A percentile compares a stretch with the other conserved stretches of the same genome.
Conservation (phyloP, 1,284 basidiomycete genomes). For the Leucoagaricus sp. region DNA sequence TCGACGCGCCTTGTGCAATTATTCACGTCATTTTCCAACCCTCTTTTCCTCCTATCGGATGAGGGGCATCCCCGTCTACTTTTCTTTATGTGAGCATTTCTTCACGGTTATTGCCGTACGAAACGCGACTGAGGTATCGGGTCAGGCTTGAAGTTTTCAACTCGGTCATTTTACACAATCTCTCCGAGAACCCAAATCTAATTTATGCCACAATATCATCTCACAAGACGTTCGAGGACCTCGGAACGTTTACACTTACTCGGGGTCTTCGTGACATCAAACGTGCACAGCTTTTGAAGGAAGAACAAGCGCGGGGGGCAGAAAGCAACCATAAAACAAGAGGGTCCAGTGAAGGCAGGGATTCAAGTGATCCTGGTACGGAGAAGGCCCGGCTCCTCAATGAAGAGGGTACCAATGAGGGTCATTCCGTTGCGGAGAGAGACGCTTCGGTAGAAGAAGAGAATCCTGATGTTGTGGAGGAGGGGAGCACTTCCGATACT, state of each 20-base stretch:
- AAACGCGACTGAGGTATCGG: not conserved
- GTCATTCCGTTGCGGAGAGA: not conserved
- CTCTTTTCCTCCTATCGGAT: slow-evolving; percentile 87
- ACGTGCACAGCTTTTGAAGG: slow-evolving; percentile 70
- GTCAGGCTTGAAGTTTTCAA: slow-evolving; percentile 89
- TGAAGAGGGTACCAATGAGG: not conserved
- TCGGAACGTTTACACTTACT: slow-evolving; percentile 87
- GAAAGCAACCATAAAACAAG: slow-evolving; percentile 38
- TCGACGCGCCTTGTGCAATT: slow-evolving; percentile 85
- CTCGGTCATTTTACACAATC: slow-evolving; percentile 72
- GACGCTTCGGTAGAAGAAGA: slow-evolving; percentile 11
- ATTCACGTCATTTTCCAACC: slow-evolving; percentile 87
- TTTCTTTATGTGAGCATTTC: slow-evolving; percentile 75
- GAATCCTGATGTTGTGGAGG: slow-evolving; percentile 21
- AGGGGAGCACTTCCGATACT: slow-evolving; percentile 12
- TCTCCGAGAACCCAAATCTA: slow-evolving; percentile 82
- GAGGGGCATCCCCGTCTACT: slow-evolving; percentile 92
- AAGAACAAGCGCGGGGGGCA: slow-evolving; percentile 47
- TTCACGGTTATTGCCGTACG: not conserved
- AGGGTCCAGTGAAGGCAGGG: slow-evolving; percentile 28
- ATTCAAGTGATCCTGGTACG: slow-evolving; percentile 43
- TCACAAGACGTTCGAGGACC: slow-evolving; percentile 82
- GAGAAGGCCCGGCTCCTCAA: slow-evolving; percentile 63
- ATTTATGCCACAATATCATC: slow-evolving; percentile 85
- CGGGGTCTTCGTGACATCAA: slow-evolving; percentile 84